Base-by-base conservation (phyloP, 202 grass and related monocot genomes). In the Zoysia matrella region DNA sequence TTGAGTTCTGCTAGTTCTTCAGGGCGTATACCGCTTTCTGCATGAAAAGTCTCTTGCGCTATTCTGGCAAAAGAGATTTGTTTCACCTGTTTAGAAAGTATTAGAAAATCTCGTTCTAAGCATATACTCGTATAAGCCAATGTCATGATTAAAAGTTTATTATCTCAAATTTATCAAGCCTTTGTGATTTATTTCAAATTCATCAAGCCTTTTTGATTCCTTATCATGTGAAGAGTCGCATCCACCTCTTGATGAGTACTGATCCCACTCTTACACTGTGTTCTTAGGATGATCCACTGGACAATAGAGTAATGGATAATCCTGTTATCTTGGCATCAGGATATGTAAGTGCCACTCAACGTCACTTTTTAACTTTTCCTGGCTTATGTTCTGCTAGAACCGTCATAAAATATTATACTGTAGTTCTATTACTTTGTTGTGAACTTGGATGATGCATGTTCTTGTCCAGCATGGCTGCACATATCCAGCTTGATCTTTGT, bases 321-420 rank as follows among this genome's bases (percentile, higher is more conserved):
- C 83, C 68, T 3, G 54, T 89, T 42, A 86, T 86, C 52, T 63
- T 89, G 78, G 60, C 67, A 1, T 89, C 87, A 49, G 87, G 83
- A 82, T 9, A 85, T 82, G 83, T 86, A 86, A 89, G 87, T 86
- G 47, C 48, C 18, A 46, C 51, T 71, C 16, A 48, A 6, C 4
- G 7, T 71, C 18, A 67, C 5, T 22, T 80, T 65, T 46, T 16
- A 30, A 3, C 14, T 83, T 57, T 74, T 53, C 40, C 39, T 74
- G 53, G 39, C 42, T 70, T 36, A 69, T 65, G 43, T 80, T 76
- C 5, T 85, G 2, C 51, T 15, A 15, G 47, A 82, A 76, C 45
- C 16, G 22, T 55, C 49, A 52, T 57, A 51, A 47, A 11, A 56
- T 69, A 57, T 73, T 49, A 58, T 65, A 51, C 40, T 52, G 46